Percentiles rank a stretch among this genome's conserved stretches.
Evolutionary conservation across 495 filamentous ascomycete species (phyloP).

Genomic region (Xanthoparmelia taractica): DNA sequence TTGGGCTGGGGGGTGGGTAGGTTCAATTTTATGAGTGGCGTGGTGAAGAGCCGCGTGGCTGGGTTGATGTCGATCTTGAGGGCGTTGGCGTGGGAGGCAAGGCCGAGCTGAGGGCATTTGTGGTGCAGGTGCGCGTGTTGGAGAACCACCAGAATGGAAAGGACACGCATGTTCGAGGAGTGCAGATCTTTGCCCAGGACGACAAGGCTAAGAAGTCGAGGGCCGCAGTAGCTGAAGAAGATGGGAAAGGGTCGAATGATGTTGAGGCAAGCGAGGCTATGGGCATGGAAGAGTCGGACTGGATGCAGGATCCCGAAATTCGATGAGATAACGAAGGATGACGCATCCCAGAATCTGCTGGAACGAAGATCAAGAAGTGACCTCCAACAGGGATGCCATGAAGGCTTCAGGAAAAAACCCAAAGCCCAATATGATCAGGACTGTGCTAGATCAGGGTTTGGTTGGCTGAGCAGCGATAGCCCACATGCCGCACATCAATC

Average conservation of each 20-base stretch:
- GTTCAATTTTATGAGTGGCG: constrained; percentile 70
- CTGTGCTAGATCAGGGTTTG: background rate
- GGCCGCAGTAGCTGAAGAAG: constrained; percentile 12
- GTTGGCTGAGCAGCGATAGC: background rate
- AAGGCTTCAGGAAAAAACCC: background rate
- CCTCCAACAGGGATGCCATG: background rate
- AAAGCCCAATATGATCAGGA: background rate
- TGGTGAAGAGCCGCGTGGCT: constrained; percentile 71
- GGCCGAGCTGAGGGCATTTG: constrained; percentile 66
- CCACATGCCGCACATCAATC: background rate
- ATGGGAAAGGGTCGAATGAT: background rate
- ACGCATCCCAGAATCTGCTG: background rate
- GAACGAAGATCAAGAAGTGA: background rate
- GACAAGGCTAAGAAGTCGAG: constrained; percentile 26
- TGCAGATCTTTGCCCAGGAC: constrained; percentile 84
- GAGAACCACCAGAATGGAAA: constrained; percentile 99
- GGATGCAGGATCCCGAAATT: constrained; percentile 54
- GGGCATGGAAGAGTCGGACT: constrained; percentile 30
- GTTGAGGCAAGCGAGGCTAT: constrained; percentile 10
- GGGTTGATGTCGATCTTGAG: constrained; percentile 75
- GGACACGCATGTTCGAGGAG: constrained; percentile 88
- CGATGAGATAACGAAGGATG: constrained; percentile 29
- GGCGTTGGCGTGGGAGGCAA: constrained; percentile 51
- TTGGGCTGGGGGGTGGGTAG: background rate
- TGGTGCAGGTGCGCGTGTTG: constrained; percentile 77